phyloP scores from a whole-genome alignment of 495 filamentous ascomycete genomes.

The Talaromyces borbonicus region DNA sequence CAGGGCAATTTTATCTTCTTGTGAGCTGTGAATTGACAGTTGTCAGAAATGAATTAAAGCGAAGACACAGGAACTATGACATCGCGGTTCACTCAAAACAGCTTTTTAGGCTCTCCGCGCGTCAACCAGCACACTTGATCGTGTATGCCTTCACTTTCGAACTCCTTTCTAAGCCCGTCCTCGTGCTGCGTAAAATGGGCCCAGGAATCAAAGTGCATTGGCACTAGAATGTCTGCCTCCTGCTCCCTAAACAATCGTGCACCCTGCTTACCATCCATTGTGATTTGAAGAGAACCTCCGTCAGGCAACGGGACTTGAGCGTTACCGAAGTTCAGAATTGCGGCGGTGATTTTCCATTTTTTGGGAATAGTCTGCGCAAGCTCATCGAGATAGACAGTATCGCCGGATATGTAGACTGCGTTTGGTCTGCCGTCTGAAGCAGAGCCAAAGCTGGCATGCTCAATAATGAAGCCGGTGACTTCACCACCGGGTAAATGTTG shows the following conservation, averaged over 20 bases:
- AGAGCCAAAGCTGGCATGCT: conserved; percentile 27
- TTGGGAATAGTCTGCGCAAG: conserved; percentile 16
- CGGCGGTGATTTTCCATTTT: conserved; percentile 15
- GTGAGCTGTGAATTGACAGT: too few relatives aligned
- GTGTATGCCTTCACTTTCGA: conserved; percentile 17
- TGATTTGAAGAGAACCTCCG: conserved; percentile 30
- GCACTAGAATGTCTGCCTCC: conserved; percentile 38
- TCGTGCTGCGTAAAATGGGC: conserved; percentile 34
- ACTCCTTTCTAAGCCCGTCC: conserved; percentile 14
- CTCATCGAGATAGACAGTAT: conserved; percentile 43
- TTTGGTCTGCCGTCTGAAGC: conserved; percentile 31
- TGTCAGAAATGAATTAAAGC: too few relatives aligned
- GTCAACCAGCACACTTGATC: conserved; percentile 21
- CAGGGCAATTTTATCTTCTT: too few relatives aligned
- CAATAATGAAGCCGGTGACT: conserved; percentile 39
- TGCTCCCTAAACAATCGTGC: conserved; percentile 30
- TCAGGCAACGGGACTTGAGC: conserved; percentile 17
- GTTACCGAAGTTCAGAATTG: conserved; percentile 22
- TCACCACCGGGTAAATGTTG: conserved; percentile 38
- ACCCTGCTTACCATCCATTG: conserved; percentile 40
- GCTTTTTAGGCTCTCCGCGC: conserved; percentile 8
- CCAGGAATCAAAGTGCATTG: conserved; percentile 46
- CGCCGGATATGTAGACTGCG: conserved; percentile 46
- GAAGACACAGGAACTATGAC: too few relatives aligned
- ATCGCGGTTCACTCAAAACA: not conserved